Evolutionary conservation across 2,329 filamentous ascomycete species (phyloP).

Genomic region (Zymoseptoria crescenta): DNA sequence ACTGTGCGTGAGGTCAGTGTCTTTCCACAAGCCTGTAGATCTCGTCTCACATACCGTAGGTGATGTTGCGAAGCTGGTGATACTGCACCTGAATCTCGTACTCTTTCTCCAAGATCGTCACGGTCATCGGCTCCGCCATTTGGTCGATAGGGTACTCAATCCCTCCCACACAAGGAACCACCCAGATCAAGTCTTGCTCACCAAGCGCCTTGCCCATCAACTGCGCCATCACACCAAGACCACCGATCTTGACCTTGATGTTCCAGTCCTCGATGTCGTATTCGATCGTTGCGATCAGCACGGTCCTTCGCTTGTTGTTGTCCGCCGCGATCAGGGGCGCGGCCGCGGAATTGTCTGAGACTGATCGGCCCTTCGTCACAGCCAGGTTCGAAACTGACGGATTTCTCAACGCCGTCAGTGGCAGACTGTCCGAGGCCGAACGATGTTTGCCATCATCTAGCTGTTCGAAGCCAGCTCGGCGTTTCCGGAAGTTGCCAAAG

Average conservation of each 20-base stretch:
- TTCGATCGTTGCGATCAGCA: slow-evolving; percentile 60
- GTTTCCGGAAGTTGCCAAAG: neutral
- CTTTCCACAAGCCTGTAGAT: neutral
- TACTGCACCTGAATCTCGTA: slow-evolving; percentile 56
- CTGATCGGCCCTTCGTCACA: slow-evolving; percentile 8
- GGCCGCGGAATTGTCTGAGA: slow-evolving; percentile 14
- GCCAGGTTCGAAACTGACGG: slow-evolving; percentile 4
- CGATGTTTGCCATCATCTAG: slow-evolving; percentile 14
- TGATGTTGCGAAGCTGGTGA: slow-evolving; percentile 54
- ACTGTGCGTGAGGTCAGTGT: slow-evolving; percentile 34
- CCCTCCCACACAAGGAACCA: slow-evolving; percentile 45
- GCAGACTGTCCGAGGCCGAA: neutral
- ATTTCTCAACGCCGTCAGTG: slow-evolving; percentile 5
- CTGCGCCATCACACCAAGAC: slow-evolving; percentile 58
- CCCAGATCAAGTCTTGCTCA: slow-evolving; percentile 54
- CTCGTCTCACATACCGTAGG: slow-evolving; percentile 28
- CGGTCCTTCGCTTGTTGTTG: slow-evolving; percentile 34
- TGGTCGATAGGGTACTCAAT: slow-evolving; percentile 53
- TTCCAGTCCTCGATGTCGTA: slow-evolving; percentile 61
- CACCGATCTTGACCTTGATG: slow-evolving; percentile 58
- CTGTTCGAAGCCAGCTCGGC: slow-evolving; percentile 1
- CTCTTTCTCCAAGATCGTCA: slow-evolving; percentile 49
- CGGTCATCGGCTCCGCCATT: slow-evolving; percentile 50
- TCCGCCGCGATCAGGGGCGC: slow-evolving; percentile 9
- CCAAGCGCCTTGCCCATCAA: slow-evolving; percentile 56